phyloP scores from a whole-genome alignment of 2,329 filamentous ascomycete genomes.

The Aspergillus caelatus region DNA sequence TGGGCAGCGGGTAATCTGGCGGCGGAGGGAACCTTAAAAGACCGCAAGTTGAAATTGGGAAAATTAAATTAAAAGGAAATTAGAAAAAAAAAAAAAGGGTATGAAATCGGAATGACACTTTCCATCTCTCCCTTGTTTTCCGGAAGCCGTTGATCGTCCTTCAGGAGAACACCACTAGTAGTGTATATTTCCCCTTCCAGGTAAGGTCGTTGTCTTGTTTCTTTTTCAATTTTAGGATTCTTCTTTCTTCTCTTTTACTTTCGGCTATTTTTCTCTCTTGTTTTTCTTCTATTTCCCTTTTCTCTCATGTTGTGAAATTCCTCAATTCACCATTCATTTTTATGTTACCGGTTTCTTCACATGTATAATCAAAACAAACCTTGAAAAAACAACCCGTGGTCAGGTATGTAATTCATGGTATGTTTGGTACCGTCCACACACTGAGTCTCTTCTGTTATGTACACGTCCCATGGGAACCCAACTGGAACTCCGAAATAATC shows the following conservation, averaged over 20 bases:
- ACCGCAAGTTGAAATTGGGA: not conserved
- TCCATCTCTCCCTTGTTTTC: not conserved
- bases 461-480: not conserved
- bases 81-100: not conserved
- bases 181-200: not conserved
- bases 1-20: conserved; percentile 1
- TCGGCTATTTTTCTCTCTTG: not conserved
- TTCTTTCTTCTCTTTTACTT: not conserved
- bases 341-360: not conserved
- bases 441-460: not conserved
- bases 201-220: not conserved
- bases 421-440: not conserved
- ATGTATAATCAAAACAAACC: not conserved
- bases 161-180: not conserved
- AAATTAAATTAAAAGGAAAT: not conserved
- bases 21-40: not conserved
- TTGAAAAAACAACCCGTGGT: not conserved
- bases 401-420: not conserved
- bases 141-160: not conserved
- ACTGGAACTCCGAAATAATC: not conserved
- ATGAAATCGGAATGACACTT: not conserved
- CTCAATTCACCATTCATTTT: not conserved
- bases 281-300: not conserved
- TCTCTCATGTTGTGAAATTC: not conserved
- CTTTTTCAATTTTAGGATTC: not conserved